phyloP scores from a whole-genome alignment of 148 eudicot species.

The Camellia sinensis region DNA sequence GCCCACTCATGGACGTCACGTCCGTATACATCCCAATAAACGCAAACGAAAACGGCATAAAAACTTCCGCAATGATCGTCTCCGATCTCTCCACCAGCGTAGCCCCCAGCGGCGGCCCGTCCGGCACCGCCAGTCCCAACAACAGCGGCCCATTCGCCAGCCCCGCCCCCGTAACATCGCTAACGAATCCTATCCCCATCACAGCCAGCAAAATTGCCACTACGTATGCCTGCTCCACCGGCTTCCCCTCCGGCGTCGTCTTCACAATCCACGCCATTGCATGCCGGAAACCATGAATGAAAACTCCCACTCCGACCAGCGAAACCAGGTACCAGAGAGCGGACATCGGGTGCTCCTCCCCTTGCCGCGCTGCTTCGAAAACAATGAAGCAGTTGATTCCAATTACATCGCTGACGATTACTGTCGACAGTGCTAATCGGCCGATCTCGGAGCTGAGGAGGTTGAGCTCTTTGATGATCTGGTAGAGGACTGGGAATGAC shows the following conservation, averaged over 20 bases:
- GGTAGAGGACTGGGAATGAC: constrained; percentile 64
- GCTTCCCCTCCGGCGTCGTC: constrained; percentile 58
- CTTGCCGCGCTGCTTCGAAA: constrained; percentile 68
- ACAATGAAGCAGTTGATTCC: constrained; percentile 42
- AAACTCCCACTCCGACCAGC: constrained; percentile 5
- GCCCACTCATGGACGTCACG: constrained; percentile 32
- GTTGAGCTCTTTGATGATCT: constrained; percentile 60
- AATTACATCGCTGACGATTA: constrained; percentile 48
- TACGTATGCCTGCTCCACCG: constrained; percentile 51
- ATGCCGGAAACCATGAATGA: constrained; percentile 36
- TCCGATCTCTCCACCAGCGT: constrained; percentile 63
- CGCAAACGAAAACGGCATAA: constrained; percentile 68
- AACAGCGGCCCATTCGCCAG: constrained; percentile 76
- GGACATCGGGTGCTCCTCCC: constrained; percentile 17
- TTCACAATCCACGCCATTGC: constrained; percentile 54
- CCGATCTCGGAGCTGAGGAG: constrained; percentile 83
- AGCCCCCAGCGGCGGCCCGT: constrained; percentile 78
- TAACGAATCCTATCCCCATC: constrained; percentile 32
- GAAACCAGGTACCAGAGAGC: constrained; percentile 42
- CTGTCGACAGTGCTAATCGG: constrained; percentile 51
- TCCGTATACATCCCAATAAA: constrained; percentile 58
- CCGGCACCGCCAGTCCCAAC: constrained; percentile 82
- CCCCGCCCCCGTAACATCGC: constrained; percentile 62
- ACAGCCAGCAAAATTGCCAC: constrained; percentile 44
- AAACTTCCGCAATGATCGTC: constrained; percentile 40